These are phyloP conservation scores for Misopates orontium DNA, from an alignment of 257 asterid species.

Conservation along the genomic window DNA sequence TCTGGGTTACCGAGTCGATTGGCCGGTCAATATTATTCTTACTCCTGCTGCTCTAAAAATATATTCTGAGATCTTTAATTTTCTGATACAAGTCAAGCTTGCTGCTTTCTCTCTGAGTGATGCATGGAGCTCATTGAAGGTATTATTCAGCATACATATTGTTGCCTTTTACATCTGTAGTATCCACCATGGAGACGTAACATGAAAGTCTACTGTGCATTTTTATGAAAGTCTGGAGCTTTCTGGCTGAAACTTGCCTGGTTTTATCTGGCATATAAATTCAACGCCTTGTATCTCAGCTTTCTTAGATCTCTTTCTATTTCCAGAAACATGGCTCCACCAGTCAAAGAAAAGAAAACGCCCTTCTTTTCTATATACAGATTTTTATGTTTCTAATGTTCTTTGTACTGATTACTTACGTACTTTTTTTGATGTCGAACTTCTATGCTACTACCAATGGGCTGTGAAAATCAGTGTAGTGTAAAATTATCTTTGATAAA, in stretches of 20 bases:
- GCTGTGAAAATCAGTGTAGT: no score
- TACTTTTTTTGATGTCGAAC: no score
- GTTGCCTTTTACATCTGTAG: slow-evolving; percentile 20
- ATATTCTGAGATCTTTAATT: slow-evolving; percentile 82
- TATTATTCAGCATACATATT: slow-evolving; percentile 29
- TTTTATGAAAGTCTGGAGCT: slow-evolving; percentile 4
- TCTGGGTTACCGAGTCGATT: slow-evolving; percentile 88
- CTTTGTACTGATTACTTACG: no score
- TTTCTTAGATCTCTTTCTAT: slow-evolving; percentile 3
- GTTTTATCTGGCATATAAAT: slow-evolving; percentile 10
- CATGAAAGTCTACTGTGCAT: slow-evolving; percentile 12
- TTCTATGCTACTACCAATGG: no score
- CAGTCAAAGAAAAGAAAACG: not conserved
- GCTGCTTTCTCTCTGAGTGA: slow-evolving; percentile 88
- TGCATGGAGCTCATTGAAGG: slow-evolving; percentile 84
- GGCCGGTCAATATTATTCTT: slow-evolving; percentile 89
- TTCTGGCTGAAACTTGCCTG: slow-evolving; percentile 9
- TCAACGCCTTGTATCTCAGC: slow-evolving; percentile 3
- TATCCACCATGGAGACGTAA: not conserved
- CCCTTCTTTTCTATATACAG: slow-evolving; percentile 8
- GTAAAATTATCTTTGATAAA: no score
- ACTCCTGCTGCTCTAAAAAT: slow-evolving; percentile 73
- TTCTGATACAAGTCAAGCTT: slow-evolving; percentile 93
- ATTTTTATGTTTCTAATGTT: no score
- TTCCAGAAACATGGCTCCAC: not conserved